Evolutionary conservation across 495 filamentous ascomycete species (phyloP).

Genomic region (Massariosphaeria phaeospora): DNA sequence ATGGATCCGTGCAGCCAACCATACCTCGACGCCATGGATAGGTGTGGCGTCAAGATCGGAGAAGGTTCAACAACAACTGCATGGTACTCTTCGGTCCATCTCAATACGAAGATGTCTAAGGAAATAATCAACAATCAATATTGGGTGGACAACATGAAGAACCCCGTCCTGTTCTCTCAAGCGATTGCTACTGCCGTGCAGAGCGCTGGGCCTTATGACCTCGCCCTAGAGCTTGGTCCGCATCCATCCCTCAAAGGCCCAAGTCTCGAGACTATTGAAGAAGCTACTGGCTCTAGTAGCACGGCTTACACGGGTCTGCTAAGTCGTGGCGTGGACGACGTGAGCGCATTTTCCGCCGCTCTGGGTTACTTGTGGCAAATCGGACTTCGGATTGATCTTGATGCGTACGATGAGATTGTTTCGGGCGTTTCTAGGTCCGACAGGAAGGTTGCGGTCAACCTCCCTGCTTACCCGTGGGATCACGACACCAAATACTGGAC

Average conservation of each 20-base stretch:
- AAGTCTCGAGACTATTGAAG: background rate
- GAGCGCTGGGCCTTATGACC: background rate
- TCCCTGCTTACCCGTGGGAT: conserved; percentile 2
- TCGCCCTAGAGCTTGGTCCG: conserved; percentile 5
- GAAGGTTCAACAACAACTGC: too few species aligned
- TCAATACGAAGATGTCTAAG: background rate
- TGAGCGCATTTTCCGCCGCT: background rate
- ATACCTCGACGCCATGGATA: background rate
- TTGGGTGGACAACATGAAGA: conserved; percentile 9
- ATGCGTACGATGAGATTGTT: background rate
- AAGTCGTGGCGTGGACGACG: background rate
- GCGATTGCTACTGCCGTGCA: background rate
- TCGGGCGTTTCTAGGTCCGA: background rate
- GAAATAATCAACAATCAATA: background rate
- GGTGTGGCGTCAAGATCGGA: background rate
- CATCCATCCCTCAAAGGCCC: conserved; percentile 5
- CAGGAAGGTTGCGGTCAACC: background rate
- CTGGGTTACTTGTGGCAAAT: conserved; percentile 4
- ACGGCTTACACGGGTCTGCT: conserved; percentile 1
- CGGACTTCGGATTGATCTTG: conserved; percentile 1
- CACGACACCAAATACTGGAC: background rate
- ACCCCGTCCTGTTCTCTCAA: background rate
- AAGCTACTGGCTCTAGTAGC: background rate
- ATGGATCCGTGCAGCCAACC: background rate
- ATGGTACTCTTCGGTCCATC: background rate